A percentile compares a stretch with the other conserved stretches of the same genome.
Conservation (phyloP, 2,329 filamentous ascomycete species). For the Ceratocystis cubensis region DNA sequence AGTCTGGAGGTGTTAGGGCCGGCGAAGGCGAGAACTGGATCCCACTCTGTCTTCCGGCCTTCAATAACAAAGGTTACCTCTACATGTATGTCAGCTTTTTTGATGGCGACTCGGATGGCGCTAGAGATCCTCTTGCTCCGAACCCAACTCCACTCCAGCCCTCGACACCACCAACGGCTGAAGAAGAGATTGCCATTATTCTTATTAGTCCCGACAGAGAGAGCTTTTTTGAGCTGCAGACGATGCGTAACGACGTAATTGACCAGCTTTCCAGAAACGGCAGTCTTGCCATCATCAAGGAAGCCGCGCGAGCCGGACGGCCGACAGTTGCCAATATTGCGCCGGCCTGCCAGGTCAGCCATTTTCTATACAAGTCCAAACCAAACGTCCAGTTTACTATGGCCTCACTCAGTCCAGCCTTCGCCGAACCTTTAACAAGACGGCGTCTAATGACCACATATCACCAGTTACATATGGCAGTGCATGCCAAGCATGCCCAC, state of each 20-base stretch:
- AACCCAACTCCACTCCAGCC: neutral
- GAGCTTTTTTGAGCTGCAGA: slow-evolving; percentile 78
- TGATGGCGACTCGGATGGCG: slow-evolving; percentile 37
- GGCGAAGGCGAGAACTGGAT: slow-evolving; percentile 95
- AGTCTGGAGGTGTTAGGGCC: slow-evolving; percentile 80
- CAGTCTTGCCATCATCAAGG: slow-evolving; percentile 60
- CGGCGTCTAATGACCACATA: slow-evolving; percentile 74
- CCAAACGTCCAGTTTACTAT: slow-evolving; percentile 93
- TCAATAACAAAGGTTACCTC: slow-evolving; percentile 91
- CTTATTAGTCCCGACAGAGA: slow-evolving; percentile 89
- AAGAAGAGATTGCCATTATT: slow-evolving; percentile 77
- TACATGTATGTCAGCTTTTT: slow-evolving; percentile 99
- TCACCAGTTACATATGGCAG: slow-evolving; percentile 65
- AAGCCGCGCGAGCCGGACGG: slow-evolving; percentile 58
- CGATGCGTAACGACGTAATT: slow-evolving; percentile 51
- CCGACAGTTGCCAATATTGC: slow-evolving; percentile 62
- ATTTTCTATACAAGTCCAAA: slow-evolving; percentile 92
- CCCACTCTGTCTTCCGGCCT: slow-evolving; percentile 84
- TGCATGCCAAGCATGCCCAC: slow-evolving; percentile 75
- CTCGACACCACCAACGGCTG: slow-evolving; percentile 38
- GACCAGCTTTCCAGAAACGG: slow-evolving; percentile 64
- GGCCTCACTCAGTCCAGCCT: slow-evolving; percentile 64
- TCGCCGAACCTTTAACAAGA: slow-evolving; percentile 44
- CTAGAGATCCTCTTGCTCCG: neutral
- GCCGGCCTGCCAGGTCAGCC: slow-evolving; percentile 66